Conservation (phyloP, 805 yeast species). For the Yarrowia alimentaria region DNA sequence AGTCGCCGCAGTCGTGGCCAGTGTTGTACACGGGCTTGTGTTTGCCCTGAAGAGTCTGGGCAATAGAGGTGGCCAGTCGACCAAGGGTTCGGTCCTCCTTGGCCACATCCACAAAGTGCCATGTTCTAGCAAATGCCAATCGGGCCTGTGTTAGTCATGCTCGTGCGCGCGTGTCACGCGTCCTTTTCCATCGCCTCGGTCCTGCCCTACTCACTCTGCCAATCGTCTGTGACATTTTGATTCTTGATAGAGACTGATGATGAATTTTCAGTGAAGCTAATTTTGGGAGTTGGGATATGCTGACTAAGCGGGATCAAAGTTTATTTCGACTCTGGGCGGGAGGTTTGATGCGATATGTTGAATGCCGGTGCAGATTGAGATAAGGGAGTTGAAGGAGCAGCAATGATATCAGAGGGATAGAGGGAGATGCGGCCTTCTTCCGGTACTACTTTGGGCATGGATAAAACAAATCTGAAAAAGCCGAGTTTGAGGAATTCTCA, state of each 20-base stretch:
- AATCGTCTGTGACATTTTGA: slow-evolving; percentile 43
- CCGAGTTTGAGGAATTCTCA: no score
- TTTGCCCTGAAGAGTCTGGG: slow-evolving; percentile 88
- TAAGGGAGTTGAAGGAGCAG: no score
- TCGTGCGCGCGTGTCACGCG: background rate
- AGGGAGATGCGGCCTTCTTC: no score
- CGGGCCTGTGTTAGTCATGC: slow-evolving; percentile 47
- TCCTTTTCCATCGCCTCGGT: background rate
- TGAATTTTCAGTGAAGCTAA: slow-evolving; percentile 23
- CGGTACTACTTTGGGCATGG: no score
- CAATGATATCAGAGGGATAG: no score
- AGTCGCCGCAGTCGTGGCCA: slow-evolving; percentile 87
- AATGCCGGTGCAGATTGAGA: no score
- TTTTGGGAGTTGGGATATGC: background rate
- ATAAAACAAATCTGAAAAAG: no score
- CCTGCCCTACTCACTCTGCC: slow-evolving; percentile 39
- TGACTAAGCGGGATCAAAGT: no score
- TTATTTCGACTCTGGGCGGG: no score
- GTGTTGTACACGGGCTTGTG: slow-evolving; percentile 88
- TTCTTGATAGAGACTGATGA: slow-evolving; percentile 22
- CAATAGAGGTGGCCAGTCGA: slow-evolving; percentile 85
- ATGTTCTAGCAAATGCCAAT: slow-evolving; percentile 74
- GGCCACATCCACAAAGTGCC: slow-evolving; percentile 96
- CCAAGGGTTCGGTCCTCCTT: slow-evolving; percentile 84
- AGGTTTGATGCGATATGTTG: no score